Conservation (phyloP, 2,329 filamentous ascomycete species). For the Pseudocercospora fuligena region DNA sequence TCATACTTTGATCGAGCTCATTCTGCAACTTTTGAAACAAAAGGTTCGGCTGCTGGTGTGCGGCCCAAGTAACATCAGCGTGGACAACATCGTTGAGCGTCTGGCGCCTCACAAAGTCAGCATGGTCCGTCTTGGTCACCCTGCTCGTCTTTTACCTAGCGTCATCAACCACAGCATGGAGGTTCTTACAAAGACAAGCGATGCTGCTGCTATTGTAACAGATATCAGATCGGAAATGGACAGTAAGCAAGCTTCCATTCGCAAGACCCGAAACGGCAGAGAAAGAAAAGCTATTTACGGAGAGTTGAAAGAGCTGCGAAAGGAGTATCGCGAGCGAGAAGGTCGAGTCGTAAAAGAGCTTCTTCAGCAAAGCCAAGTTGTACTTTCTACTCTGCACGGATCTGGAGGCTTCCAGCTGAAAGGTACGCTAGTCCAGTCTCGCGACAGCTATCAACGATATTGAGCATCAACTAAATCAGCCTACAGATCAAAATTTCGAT, state of each 20-base stretch:
- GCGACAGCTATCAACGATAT: neutral
- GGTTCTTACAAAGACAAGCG: slow-evolving; percentile 85
- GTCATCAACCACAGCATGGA: slow-evolving; percentile 91
- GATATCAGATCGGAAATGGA: slow-evolving; percentile 95
- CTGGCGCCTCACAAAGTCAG: slow-evolving; percentile 82
- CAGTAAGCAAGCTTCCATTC: slow-evolving; percentile 82
- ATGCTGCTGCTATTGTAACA: slow-evolving; percentile 84
- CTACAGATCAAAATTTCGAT: slow-evolving; percentile 74
- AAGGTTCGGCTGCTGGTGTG: slow-evolving; percentile 84
- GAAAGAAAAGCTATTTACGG: slow-evolving; percentile 82
- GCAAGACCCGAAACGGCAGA: slow-evolving; percentile 79
- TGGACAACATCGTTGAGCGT: slow-evolving; percentile 97
- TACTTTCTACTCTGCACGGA: slow-evolving; percentile 90
- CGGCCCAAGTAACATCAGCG: slow-evolving; percentile 93
- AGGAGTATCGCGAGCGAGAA: slow-evolving; percentile 87
- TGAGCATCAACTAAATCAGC: neutral
- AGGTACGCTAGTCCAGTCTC: neutral
- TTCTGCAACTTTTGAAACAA: slow-evolving; percentile 81
- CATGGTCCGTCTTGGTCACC: slow-evolving; percentile 89
- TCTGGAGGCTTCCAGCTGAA: slow-evolving; percentile 83
- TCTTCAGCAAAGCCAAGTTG: slow-evolving; percentile 78
- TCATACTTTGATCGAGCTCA: slow-evolving; percentile 92
- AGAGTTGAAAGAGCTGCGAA: slow-evolving; percentile 82
- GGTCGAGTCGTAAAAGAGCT: slow-evolving; percentile 77
- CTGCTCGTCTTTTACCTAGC: slow-evolving; percentile 84